Base-by-base conservation (phyloP, 345 rosid genomes). In the Draba incana region DNA sequence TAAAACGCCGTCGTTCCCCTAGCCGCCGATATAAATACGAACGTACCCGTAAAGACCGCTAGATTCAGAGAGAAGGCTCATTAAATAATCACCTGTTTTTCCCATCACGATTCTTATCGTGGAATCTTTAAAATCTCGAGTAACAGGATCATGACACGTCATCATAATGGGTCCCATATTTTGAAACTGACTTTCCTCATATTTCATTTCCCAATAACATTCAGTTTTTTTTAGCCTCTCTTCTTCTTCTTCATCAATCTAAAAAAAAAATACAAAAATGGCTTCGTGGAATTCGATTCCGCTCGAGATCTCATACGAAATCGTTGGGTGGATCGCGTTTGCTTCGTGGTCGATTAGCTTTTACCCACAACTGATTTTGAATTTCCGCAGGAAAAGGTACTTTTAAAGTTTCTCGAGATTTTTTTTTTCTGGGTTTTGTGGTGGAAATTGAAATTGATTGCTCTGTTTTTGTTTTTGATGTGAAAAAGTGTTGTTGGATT, bases 261-360 rank as follows among this genome's bases (percentile, higher is more conserved):
- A 15, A 33, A 30, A 55, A 51, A 46, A 3, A 5, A 30, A 11
- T 9, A 4, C 23, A 44, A 33, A 33, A 20, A 15, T 4, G 97
- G 94, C 87, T 0, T 77, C 88, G 6, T 93, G 97, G 97, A 90
- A 93, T 77, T 93, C 98, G 44, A n/a, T 73, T 46, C 80, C 88
- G 4, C 71, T 93, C 0, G 86, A 90, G 75, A 82, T 88, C 59
- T 54, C 84, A 2, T 93, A 90, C 47, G 76, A 87, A 57, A 52
- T 80, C 23, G 66, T 87, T 3, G 96, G 98, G 9, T 93, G 98
- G 97, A 76, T 84, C 16, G 89, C 96, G 0, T 90, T 93, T 78
- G 38, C 58, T 8, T 81, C 96, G 7, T 93, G 96, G 96, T 90
- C 97, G 11, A 54, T 88, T 79, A 81, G 96, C 73, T 88, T 85